A percentile compares a stretch with the other conserved stretches of the same genome.
Conservation (phyloP, 352 stramenopile species). For the Bremia lactucae region DNA sequence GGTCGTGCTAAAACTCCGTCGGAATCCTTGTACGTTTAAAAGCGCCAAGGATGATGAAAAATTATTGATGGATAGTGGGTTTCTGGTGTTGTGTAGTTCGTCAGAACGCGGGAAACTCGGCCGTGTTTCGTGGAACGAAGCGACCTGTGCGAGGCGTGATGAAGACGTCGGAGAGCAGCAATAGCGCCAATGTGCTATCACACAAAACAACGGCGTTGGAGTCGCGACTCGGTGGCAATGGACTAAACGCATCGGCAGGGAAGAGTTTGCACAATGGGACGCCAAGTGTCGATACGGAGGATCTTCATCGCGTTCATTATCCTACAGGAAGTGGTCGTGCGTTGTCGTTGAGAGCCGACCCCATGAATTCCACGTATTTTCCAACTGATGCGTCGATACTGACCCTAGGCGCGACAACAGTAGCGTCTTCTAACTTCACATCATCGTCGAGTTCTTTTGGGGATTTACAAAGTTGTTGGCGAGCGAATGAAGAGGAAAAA, state of each 20-base stretch:
- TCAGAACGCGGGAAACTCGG: constrained; percentile 42
- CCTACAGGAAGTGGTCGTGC: constrained; percentile 4
- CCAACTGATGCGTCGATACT: constrained; percentile 49
- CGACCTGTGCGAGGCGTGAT: constrained; percentile 34
- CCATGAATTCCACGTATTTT: constrained; percentile 60
- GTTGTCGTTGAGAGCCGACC: constrained; percentile 48
- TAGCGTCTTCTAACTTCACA: constrained; percentile 20
- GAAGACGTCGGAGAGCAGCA: constrained; percentile 48
- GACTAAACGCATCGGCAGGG: constrained; percentile 14
- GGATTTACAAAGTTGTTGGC: constrained; percentile 24
- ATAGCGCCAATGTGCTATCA: constrained; percentile 65
- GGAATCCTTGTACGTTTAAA: constrained; percentile 65
- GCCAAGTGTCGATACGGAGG: constrained; percentile 11
- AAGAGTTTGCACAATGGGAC: constrained; percentile 14
- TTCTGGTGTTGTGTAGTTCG: constrained; percentile 32
- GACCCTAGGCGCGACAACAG: constrained; percentile 33
- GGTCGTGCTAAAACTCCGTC: constrained; percentile 65
- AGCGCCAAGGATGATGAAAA: no score
- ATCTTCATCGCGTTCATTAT: constrained; percentile 22
- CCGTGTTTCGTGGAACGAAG: constrained; percentile 51
- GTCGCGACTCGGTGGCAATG: constrained; percentile 45
- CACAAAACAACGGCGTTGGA: constrained; percentile 63
- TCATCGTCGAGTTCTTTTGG: constrained; percentile 13
- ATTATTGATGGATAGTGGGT: no score
- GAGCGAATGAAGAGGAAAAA: constrained; percentile 44